Evolutionary conservation across 2,329 filamentous ascomycete genomes (phyloP).

Genomic region (Didymella arachidicola): DNA sequence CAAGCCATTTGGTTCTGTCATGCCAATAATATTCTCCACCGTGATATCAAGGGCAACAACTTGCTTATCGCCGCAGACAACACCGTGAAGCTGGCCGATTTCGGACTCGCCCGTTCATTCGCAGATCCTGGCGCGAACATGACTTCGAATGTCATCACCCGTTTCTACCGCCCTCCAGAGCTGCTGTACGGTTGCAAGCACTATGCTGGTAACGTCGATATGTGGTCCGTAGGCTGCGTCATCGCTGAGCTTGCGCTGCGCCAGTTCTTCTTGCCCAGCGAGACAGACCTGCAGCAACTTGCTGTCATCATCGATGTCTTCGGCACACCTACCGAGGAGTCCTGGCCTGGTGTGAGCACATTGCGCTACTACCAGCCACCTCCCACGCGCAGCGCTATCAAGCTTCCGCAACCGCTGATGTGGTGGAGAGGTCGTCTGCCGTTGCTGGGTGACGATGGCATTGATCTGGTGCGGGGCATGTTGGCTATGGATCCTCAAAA

Average conservation of each 20-base stretch:
- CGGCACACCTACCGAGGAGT: slow-evolving; percentile 90
- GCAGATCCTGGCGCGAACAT: slow-evolving; percentile 87
- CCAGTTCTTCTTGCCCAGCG: slow-evolving; percentile 81
- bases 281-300: slow-evolving; percentile 87
- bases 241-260: slow-evolving; percentile 90
- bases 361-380: slow-evolving; percentile 82
- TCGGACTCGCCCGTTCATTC: slow-evolving; percentile 89
- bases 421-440: slow-evolving; percentile 81
- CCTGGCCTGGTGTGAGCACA: slow-evolving; percentile 89
- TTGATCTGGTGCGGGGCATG: slow-evolving; percentile 87
- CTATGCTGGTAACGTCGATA: slow-evolving; percentile 89
- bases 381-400: slow-evolving; percentile 53
- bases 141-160: slow-evolving; percentile 94
- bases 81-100: slow-evolving; percentile 95
- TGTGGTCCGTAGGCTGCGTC: slow-evolving; percentile 93
- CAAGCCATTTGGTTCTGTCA: slow-evolving; percentile 97
- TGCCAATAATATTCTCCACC: slow-evolving; percentile 90
- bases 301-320: slow-evolving; percentile 82
- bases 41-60: slow-evolving; percentile 99
- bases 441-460: slow-evolving; percentile 80
- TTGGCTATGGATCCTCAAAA: slow-evolving; percentile 86
- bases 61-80: slow-evolving; percentile 91
- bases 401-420: slow-evolving; percentile 70
- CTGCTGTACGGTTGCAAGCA: slow-evolving; percentile 88
- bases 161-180: slow-evolving; percentile 96